Conservation (phyloP, 2,329 filamentous ascomycete genomes). For the Claviceps lovelessii region DNA sequence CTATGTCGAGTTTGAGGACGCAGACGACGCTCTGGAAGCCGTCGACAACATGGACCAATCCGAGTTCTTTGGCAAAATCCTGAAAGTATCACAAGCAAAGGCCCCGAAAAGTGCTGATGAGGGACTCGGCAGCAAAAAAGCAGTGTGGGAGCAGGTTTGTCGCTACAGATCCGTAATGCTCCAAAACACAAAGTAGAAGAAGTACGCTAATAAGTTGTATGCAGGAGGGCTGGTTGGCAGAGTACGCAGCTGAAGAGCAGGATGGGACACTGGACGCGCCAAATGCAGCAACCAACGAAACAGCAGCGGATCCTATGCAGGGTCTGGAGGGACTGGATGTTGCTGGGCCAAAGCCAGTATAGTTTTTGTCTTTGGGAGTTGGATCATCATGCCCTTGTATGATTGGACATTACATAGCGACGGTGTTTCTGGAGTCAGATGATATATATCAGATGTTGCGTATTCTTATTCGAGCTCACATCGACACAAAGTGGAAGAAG, state of each 20-base stretch:
- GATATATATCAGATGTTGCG: slow-evolving; percentile 6
- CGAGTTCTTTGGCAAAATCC: slow-evolving; percentile 80
- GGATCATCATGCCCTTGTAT: slow-evolving; percentile 6
- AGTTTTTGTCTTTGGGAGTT: slow-evolving; percentile 14
- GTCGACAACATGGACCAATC: slow-evolving; percentile 99
- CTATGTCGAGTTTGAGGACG: slow-evolving; percentile 85
- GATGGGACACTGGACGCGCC: slow-evolving; percentile 33
- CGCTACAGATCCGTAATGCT: slow-evolving; percentile 1
- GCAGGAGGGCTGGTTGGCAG: slow-evolving; percentile 85
- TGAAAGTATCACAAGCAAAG: slow-evolving; percentile 87
- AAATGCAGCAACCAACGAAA: slow-evolving; percentile 26
- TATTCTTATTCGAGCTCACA: slow-evolving; percentile 5
- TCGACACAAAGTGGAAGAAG: slow-evolving; percentile 11
- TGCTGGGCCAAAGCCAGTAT: slow-evolving; percentile 74
- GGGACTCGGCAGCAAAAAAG: slow-evolving; percentile 81
- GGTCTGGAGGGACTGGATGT: slow-evolving; percentile 86
- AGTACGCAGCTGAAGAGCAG: slow-evolving; percentile 66
- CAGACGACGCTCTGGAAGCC: slow-evolving; percentile 77
- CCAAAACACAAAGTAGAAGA: neutral
- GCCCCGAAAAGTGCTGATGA: slow-evolving; percentile 78
- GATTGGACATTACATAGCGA: slow-evolving; percentile 26
- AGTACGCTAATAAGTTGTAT: neutral
- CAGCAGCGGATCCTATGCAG: slow-evolving; percentile 79
- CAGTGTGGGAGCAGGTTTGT: slow-evolving; percentile 89
- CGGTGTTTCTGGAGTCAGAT: slow-evolving; percentile 27